Base-by-base conservation (phyloP, 2,329 filamentous ascomycete species). In the Neofusicoccum umdonicola region DNA sequence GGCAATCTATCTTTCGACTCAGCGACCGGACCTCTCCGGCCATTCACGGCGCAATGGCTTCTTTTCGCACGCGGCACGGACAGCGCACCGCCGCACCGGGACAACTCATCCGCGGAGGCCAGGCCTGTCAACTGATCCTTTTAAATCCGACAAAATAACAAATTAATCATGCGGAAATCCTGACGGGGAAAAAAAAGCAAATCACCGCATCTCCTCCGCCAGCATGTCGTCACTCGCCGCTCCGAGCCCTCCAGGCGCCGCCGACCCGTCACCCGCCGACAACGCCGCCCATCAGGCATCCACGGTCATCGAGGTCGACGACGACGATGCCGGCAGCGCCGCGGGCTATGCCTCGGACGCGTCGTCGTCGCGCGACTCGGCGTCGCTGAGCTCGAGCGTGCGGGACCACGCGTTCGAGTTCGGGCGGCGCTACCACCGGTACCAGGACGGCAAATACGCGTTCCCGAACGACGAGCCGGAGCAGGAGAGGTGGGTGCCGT, bases 231-330 rank as follows among this genome's bases (percentile, higher is more conserved):
- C 27, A 31, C 27, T 5, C 27, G 27, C 27, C 27, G 27, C 27
- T 7, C 27, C 22, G 22, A 22, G 6, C 27, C 27, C 4, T 9
- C n/a, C 50, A 52, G 27, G 8, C 19, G 34, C 50, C 15, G 3
- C 15, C 34, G n/a, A 39, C 15, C 17, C 8, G n/a, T 34, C 50
- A 85, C 86, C 61, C 76, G 83, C 3, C 71, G 48, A 31, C 13
- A 13, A 50, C 31, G 47, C 31, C 27, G 48, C 47, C 8, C 47
- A 11, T 9, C 47, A 51, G n/a, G 73, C 8, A 85, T 85, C 67
- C 78, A 80, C 35, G 72, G 17, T n/a, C 3, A 22, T 39, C n/a
- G 50, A 39, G 11, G n/a, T 82, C 48, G 80, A 82, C 63, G 78
- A 82, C 65, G 66, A 78, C 7, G 22, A 22, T 1, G 9, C 3